These are phyloP conservation scores for Drechslera avenae DNA, from an alignment of 2,329 filamentous ascomycete genomes.

Conservation along the genomic window DNA sequence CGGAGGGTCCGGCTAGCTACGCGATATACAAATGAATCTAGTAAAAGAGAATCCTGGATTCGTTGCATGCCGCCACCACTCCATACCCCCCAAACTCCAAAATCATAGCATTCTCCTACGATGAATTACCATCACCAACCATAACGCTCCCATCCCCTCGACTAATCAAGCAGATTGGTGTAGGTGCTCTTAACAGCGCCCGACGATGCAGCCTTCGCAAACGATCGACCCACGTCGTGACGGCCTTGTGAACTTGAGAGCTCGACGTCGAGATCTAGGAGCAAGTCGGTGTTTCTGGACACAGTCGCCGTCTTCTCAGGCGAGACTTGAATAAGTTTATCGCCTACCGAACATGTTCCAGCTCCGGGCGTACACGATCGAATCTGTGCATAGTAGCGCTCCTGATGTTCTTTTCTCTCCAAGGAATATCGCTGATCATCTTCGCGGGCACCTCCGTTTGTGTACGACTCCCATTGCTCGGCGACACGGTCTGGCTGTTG, in stretches of 20 bases:
- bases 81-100: neutral
- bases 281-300: conserved; percentile 19
- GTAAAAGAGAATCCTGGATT: too few species aligned
- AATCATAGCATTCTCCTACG: too few species aligned
- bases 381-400: conserved; percentile 11
- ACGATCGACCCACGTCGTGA: neutral
- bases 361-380: conserved; percentile 2
- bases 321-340: conserved; percentile 25
- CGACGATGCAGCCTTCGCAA: conserved; percentile 5
- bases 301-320: conserved; percentile 12
- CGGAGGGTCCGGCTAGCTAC: neutral
- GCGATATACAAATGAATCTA: too few species aligned
- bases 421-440: conserved; percentile 30
- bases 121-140: neutral
- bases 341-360: neutral
- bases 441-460: conserved; percentile 12
- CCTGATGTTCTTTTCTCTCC: conserved; percentile 18
- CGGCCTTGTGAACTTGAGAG: neutral
- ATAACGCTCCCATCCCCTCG: neutral
- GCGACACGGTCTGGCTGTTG: conserved; percentile 4
- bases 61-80: neutral
- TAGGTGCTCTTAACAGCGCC: neutral
- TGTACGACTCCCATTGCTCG: conserved; percentile 16
- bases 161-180: conserved; percentile 23
- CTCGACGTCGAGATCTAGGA: conserved; percentile 25